phyloP scores from a whole-genome alignment of 2,329 filamentous ascomycete genomes.

The Akanthomyces muscarius region DNA sequence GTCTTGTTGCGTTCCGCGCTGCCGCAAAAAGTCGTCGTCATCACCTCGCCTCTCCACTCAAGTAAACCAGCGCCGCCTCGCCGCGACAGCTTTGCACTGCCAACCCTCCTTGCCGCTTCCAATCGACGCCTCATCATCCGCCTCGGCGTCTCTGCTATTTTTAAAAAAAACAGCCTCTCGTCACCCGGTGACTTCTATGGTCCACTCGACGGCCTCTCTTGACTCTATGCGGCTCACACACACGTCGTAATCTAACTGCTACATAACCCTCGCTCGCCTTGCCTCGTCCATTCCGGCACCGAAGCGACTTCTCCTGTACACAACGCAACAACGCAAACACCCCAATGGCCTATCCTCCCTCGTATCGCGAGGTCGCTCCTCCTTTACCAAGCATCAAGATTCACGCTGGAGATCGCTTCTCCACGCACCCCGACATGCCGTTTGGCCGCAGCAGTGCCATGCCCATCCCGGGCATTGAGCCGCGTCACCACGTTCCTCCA shows the following conservation, averaged over 20 bases:
- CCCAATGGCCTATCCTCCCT: conserved; percentile 35
- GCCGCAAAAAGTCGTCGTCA: conserved; percentile 16
- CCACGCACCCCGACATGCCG: conserved; percentile 29
- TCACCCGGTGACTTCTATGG: neutral
- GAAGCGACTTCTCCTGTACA: neutral
- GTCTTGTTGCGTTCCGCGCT: neutral
- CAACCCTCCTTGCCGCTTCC: neutral
- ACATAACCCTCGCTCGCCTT: conserved; percentile 7
- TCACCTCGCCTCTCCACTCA: conserved; percentile 12
- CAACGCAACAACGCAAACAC: neutral
- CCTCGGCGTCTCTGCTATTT: neutral
- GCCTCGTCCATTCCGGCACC: neutral
- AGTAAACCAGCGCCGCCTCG: conserved; percentile 1
- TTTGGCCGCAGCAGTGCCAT: conserved; percentile 36
- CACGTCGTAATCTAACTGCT: conserved; percentile 7
- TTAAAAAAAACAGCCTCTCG: neutral
- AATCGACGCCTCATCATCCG: conserved; percentile 9
- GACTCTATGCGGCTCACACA: conserved; percentile 11
- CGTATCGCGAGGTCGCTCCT: conserved; percentile 33
- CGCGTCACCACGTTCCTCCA: conserved; percentile 36
- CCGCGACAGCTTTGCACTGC: conserved; percentile 15
- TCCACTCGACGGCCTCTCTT: neutral
- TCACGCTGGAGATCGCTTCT: conserved; percentile 28
- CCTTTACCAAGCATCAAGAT: conserved; percentile 37
- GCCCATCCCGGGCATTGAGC: conserved; percentile 39